These are phyloP conservation scores for Serendipita sp. DNA, from an alignment of 768 basidiomycete species.

Conservation along the genomic window DNA sequence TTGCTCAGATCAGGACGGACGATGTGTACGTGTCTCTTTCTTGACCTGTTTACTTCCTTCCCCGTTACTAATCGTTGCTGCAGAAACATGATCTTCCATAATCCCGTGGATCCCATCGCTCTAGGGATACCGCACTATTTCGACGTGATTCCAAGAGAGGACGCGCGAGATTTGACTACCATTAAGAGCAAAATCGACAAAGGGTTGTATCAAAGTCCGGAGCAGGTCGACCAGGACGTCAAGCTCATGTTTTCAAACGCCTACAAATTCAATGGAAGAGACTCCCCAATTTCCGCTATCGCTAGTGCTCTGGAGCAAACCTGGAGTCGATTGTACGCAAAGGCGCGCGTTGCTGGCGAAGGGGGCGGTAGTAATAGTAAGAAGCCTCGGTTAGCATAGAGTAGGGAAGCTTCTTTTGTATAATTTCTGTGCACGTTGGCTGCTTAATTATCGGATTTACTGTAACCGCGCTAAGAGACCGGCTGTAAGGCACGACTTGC, in stretches of 20 bases:
- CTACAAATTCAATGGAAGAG: conserved; percentile 68
- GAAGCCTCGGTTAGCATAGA: not conserved
- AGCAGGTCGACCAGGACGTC: conserved; percentile 71
- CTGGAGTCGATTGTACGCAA: conserved; percentile 3
- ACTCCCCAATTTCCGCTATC: conserved; percentile 60
- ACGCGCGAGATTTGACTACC: conserved; percentile 72
- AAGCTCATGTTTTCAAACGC: conserved; percentile 82
- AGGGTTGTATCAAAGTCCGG: conserved; percentile 66
- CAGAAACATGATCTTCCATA: conserved; percentile 36
- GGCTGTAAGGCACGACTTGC: not conserved
- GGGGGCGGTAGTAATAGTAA: not conserved
- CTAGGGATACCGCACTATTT: conserved; percentile 79
- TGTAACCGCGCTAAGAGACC: too few species aligned
- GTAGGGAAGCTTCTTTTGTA: not conserved
- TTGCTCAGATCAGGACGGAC: conserved; percentile 56
- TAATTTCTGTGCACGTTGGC: not conserved
- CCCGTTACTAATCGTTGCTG: conserved; percentile 1
- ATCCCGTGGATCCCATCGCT: conserved; percentile 75
- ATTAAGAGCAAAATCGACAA: conserved; percentile 67
- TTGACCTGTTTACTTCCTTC: not conserved
- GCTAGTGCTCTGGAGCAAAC: conserved; percentile 33
- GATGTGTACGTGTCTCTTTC: conserved; percentile 32
- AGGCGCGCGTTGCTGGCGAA: not conserved
- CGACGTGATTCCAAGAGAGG: conserved; percentile 66
- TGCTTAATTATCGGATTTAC: too few species aligned